These are phyloP conservation scores for Epichloe scottii DNA, from an alignment of 2,329 filamentous ascomycete genomes.

Conservation along the genomic window DNA sequence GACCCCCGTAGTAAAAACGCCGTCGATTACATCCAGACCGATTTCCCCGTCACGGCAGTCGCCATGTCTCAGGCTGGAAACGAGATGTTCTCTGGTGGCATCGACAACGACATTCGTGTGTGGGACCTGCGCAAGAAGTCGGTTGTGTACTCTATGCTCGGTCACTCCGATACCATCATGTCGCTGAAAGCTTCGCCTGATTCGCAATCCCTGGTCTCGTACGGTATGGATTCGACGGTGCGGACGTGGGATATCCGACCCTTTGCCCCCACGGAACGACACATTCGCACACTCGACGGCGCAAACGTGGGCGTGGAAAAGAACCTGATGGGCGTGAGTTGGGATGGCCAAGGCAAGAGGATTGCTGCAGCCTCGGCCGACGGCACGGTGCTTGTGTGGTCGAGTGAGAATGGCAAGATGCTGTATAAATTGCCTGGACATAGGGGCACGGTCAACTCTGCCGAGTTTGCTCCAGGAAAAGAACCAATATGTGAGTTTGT, in stretches of 20 bases:
- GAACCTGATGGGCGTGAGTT: conserved; percentile 81
- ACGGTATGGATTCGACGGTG: conserved; percentile 87
- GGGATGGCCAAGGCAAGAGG: conserved; percentile 75
- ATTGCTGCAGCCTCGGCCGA: conserved; percentile 86
- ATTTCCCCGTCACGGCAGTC: conserved; percentile 84
- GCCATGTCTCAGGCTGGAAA: conserved; percentile 90
- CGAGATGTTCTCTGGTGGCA: conserved; percentile 86
- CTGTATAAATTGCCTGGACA: conserved; percentile 92
- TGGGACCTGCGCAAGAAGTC: conserved; percentile 94
- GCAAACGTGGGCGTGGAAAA: conserved; percentile 78
- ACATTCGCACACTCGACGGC: conserved; percentile 84
- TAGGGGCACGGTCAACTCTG: conserved; percentile 89
- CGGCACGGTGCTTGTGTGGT: conserved; percentile 85
- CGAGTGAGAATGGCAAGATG: conserved; percentile 74
- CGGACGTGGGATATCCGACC: conserved; percentile 93
- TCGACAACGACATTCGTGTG: conserved; percentile 94
- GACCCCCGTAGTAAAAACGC: conserved; percentile 86
- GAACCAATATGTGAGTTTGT: conserved; percentile 72
- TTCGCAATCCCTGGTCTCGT: conserved; percentile 78
- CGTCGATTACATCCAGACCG: conserved; percentile 75
- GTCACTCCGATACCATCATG: conserved; percentile 85
- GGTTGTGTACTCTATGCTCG: conserved; percentile 74
- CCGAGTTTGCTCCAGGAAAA: conserved; percentile 72
- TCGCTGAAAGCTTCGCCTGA: conserved; percentile 88
- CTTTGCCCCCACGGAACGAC: conserved; percentile 78